phyloP scores from a whole-genome alignment of 2,329 filamentous ascomycete genomes.

The Diaporthe longicolla region DNA sequence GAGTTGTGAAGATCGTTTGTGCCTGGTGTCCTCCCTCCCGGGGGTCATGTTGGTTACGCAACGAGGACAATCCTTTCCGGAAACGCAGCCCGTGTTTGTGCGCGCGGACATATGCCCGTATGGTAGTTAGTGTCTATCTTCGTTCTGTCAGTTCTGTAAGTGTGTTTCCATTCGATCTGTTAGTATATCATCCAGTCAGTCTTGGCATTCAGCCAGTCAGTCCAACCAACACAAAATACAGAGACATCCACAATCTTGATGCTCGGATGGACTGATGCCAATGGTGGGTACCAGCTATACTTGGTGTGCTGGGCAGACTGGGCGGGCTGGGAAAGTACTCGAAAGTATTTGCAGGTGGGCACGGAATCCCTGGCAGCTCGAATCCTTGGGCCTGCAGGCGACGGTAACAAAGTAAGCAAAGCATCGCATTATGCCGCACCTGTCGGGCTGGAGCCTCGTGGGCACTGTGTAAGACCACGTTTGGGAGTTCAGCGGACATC shows the following conservation, averaged over 20 bases:
- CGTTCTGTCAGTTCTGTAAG: too few relatives aligned
- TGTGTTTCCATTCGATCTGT: neutral
- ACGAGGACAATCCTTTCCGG: conserved; percentile 33
- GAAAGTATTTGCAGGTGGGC: conserved; percentile 5
- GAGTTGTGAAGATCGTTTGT: conserved; percentile 6
- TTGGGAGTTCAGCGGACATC: neutral
- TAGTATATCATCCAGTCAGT: neutral
- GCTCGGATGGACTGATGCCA: conserved; percentile 1
- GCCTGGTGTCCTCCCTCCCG: neutral
- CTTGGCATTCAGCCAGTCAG: neutral
- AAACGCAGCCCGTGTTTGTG: conserved; percentile 29
- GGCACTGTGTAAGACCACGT: conserved; percentile 22
- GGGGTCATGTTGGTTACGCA: neutral
- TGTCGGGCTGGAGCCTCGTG: conserved; percentile 1
- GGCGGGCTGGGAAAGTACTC: neutral
- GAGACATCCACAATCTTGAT: neutral
- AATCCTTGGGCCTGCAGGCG: conserved; percentile 26
- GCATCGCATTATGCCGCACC: conserved; percentile 28
- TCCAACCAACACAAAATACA: too few relatives aligned
- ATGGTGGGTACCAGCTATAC: conserved; percentile 17
- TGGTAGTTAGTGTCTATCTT: neutral
- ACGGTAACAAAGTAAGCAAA: conserved; percentile 14
- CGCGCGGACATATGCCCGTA: conserved; percentile 4
- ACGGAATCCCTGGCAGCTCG: conserved; percentile 22
- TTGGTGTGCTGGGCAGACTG: neutral